These are phyloP conservation scores for Backusella parvicylindrica DNA, from an alignment of 192 early-diverging fungal genomes.

Conservation along the genomic window DNA sequence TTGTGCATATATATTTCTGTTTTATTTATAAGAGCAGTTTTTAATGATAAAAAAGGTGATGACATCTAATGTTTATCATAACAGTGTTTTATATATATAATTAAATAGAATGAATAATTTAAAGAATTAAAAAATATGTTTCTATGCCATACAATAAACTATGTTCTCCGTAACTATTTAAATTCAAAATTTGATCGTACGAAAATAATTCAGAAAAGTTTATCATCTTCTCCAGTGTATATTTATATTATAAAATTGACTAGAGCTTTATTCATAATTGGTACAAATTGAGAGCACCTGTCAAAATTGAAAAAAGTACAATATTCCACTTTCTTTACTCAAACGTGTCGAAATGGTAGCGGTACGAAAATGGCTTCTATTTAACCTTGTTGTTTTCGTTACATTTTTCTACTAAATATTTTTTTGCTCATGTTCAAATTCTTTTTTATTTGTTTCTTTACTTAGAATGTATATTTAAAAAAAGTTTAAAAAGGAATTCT, in stretches of 20 bases:
- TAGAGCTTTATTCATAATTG: neutral
- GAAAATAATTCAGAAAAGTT: neutral
- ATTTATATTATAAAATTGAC: conserved; percentile 1
- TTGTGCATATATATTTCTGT: neutral
- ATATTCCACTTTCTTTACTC: conserved; percentile 8
- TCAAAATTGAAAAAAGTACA: conserved; percentile 1
- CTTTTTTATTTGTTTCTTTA: neutral
- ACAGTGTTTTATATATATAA: too few relatives aligned
- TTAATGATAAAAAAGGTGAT: neutral
- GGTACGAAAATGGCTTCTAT: neutral
- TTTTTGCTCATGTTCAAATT: neutral
- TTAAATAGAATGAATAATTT: too few relatives aligned
- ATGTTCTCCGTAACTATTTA: neutral
- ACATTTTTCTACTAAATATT: neutral
- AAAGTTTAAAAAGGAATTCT: neutral
- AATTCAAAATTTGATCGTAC: neutral
- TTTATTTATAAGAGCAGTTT: neutral
- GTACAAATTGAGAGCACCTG: neutral
- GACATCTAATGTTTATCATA: neutral
- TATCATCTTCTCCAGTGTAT: conserved; percentile 3
- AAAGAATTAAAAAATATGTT: too few relatives aligned
- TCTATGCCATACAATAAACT: neutral
- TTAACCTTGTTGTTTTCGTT: neutral
- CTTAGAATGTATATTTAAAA: neutral
- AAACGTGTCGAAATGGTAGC: conserved; percentile 3